phyloP scores from a whole-genome alignment of 148 eudicot genomes.

The Chenopodium formosanum region DNA sequence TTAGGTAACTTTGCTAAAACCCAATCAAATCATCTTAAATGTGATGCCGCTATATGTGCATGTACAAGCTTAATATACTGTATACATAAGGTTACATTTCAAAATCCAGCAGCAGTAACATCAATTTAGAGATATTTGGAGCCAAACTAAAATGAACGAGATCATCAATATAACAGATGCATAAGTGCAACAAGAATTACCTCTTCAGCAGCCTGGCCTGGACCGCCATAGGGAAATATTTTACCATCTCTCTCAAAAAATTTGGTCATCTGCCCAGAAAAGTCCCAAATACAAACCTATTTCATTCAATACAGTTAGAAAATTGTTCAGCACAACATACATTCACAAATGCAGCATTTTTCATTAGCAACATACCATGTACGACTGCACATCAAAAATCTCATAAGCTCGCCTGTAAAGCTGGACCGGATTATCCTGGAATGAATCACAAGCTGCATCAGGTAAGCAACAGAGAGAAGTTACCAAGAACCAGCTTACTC shows the following conservation, averaged over 20 bases:
- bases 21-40: neutral
- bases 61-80: neutral
- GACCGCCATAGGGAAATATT: slow-evolving; percentile 23
- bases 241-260: slow-evolving; percentile 32
- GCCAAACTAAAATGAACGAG: neutral
- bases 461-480: neutral
- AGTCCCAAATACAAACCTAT: slow-evolving; percentile 77
- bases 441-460: slow-evolving; percentile 24
- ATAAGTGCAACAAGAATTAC: slow-evolving; percentile 32
- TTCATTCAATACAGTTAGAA: slow-evolving; percentile 23
- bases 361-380: slow-evolving; percentile 44
- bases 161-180: neutral
- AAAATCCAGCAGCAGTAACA: neutral
- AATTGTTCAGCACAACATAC: neutral
- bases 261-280: slow-evolving; percentile 65
- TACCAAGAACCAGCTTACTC: neutral
- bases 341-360: neutral
- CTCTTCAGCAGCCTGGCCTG: slow-evolving; percentile 45
- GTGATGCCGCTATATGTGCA: neutral
- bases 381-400: slow-evolving; percentile 47
- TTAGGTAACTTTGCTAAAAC: neutral
- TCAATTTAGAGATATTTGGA: neutral
- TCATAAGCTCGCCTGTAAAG: slow-evolving; percentile 52
- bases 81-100: neutral
- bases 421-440: slow-evolving; percentile 55